Conservation (phyloP, 2,329 filamentous ascomycete species). For the Diaporthe vexans region DNA sequence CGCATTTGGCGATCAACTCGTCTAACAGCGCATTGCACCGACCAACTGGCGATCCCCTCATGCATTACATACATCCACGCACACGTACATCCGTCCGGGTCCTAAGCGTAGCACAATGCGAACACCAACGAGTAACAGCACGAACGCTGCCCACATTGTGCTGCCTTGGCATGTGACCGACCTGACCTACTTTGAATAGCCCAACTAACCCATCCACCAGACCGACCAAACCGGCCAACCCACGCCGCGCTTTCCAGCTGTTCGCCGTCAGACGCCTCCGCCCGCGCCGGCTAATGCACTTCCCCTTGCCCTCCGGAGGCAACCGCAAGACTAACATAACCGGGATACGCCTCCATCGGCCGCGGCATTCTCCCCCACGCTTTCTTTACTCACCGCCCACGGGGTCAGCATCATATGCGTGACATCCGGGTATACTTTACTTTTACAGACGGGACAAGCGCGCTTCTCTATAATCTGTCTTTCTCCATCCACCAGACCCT, state of each 20-base stretch:
- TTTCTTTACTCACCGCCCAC: conserved; percentile 10
- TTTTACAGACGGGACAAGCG: conserved; percentile 13
- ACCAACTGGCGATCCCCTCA: too few relatives aligned
- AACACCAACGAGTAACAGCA: not conserved
- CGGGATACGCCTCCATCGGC: conserved; percentile 10
- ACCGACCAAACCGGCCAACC: not conserved
- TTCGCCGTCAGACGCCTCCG: conserved; percentile 5
- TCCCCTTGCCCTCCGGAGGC: not conserved
- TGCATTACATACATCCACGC: not conserved
- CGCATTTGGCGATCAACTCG: not conserved
- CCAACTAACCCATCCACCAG: not conserved
- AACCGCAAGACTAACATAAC: not conserved
- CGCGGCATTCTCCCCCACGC: not conserved
- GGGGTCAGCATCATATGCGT: not conserved
- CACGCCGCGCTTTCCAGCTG: not conserved
- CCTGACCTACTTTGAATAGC: not conserved
- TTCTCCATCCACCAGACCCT: not conserved
- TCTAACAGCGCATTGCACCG: not conserved
- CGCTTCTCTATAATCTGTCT: not conserved
- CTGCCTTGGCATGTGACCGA: not conserved
- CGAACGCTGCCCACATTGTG: conserved; percentile 4
- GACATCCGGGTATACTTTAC: not conserved
- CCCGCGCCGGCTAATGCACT: conserved; percentile 17
- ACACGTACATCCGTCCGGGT: not conserved
- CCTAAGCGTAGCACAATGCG: too few relatives aligned